Evolutionary conservation across 164 flowering plant genomes (phyloP).

Genomic region (Sedum album): DNA sequence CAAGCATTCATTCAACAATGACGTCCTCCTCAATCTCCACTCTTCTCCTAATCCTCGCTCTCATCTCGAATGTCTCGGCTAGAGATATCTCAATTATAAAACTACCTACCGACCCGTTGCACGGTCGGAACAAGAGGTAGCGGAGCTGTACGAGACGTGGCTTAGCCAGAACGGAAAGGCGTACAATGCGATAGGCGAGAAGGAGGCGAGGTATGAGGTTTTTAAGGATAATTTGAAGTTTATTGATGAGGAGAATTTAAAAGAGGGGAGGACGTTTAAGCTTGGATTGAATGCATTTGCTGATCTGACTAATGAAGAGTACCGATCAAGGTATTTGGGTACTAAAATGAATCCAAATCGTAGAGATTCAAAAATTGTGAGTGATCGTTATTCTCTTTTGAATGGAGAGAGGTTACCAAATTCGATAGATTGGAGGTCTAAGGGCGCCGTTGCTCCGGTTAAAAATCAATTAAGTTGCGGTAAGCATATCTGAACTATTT

Average conservation of each 20-base stretch:
- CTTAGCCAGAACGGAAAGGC: conserved; percentile 25
- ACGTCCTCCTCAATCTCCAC: not conserved
- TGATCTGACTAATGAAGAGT: conserved; percentile 37
- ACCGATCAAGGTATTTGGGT: conserved; percentile 23
- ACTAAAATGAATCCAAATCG: conserved; percentile 13
- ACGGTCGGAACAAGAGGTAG: conserved; percentile 16
- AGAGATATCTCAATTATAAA: conserved; percentile 27
- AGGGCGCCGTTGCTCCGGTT: conserved; percentile 35
- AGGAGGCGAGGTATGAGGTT: conserved; percentile 31
- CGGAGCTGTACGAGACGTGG: conserved; percentile 31
- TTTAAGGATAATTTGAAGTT: conserved; percentile 40
- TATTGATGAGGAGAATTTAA: conserved; percentile 31
- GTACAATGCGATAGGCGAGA: conserved; percentile 36
- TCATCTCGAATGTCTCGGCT: not conserved
- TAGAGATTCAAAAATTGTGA: conserved; percentile 11
- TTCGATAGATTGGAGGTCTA: conserved; percentile 31
- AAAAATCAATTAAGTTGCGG: conserved; percentile 47
- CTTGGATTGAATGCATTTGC: conserved; percentile 37
- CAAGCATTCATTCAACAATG: conserved; percentile 9
- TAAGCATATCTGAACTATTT: conserved; percentile 16
- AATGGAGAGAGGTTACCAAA: conserved; percentile 31
- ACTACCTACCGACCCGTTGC: conserved; percentile 13
- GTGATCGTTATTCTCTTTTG: conserved; percentile 20
- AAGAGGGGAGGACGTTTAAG: conserved; percentile 16
- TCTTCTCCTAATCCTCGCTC: conserved; percentile 5